These are phyloP conservation scores for Tanozyma kutaoensis DNA, from an alignment of 805 yeast species.

Conservation along the genomic window DNA sequence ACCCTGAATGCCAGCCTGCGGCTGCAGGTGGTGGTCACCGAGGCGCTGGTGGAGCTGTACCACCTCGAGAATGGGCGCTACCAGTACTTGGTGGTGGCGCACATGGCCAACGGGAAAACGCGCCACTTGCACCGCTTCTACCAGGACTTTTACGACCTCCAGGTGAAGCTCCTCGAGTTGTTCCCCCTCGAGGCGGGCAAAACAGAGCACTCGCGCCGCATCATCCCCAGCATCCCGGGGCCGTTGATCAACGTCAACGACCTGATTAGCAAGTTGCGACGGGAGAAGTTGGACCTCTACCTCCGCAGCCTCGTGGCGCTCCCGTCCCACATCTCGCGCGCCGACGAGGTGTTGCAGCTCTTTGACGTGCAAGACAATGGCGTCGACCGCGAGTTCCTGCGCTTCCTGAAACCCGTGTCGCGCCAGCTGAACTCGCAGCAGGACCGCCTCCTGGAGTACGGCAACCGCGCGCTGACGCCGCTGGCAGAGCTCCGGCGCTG, in stretches of 20 bases:
- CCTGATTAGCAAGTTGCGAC: slow-evolving; percentile 37
- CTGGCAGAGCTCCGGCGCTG: slow-evolving; percentile 1
- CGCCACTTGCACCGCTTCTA: slow-evolving; percentile 77
- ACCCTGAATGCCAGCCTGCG: slow-evolving; percentile 15
- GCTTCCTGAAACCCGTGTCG: slow-evolving; percentile 13
- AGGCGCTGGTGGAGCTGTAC: slow-evolving; percentile 69
- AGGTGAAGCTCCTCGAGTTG: slow-evolving; percentile 64
- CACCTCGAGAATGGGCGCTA: slow-evolving; percentile 76
- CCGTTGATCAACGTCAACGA: slow-evolving; percentile 89
- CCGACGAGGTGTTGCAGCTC: slow-evolving; percentile 52
- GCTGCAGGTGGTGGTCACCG: slow-evolving; percentile 17
- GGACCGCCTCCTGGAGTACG: slow-evolving; percentile 38
- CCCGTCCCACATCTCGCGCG: slow-evolving; percentile 65
- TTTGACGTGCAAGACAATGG: slow-evolving; percentile 50
- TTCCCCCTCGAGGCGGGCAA: slow-evolving; percentile 93
- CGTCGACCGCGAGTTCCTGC: slow-evolving; percentile 40
- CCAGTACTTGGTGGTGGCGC: slow-evolving; percentile 70
- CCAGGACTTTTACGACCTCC: slow-evolving; percentile 93
- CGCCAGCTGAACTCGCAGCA: slow-evolving; percentile 32
- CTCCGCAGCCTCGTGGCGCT: slow-evolving; percentile 46
- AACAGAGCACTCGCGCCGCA: slow-evolving; percentile 60
- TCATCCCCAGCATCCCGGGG: slow-evolving; percentile 90
- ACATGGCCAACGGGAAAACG: slow-evolving; percentile 50
- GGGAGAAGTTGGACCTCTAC: slow-evolving; percentile 41
- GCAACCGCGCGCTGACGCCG: neutral